A percentile compares a stretch with the other conserved stretches of the same genome.
These are phyloP conservation scores for Euphorbia tirucalli DNA, from an alignment of 345 rosid genomes.

Conservation along the genomic window DNA sequence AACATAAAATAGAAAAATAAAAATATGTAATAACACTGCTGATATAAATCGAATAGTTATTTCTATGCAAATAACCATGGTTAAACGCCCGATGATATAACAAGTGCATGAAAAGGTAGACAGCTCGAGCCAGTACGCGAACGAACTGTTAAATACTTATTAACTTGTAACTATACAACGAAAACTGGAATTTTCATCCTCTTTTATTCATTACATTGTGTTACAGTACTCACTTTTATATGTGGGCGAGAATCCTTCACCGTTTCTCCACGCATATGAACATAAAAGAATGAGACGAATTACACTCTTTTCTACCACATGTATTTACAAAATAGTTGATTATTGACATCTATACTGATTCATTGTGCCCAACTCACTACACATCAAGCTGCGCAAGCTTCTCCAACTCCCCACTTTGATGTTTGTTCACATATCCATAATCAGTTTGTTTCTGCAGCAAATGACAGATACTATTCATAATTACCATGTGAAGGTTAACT, in stretches of 20 bases:
- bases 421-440: slow-evolving; percentile 17
- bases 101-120: no score
- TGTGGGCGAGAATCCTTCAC: slow-evolving; percentile 15
- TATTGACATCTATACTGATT: not conserved
- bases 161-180: not conserved
- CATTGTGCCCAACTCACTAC: slow-evolving; percentile 9
- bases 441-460: slow-evolving; percentile 35
- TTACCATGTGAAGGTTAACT: not conserved
- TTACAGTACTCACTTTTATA: slow-evolving; percentile 6
- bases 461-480: not conserved
- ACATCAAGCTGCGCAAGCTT: slow-evolving; percentile 36
- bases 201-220: slow-evolving; percentile 22
- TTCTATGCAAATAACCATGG: no score
- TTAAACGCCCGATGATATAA: no score
- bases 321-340: slow-evolving; percentile 35
- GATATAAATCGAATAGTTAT: no score
- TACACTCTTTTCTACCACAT: slow-evolving; percentile 19
- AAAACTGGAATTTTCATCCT: slow-evolving; percentile 7
- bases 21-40: no score
- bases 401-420: slow-evolving; percentile 31
- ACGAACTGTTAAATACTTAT: not conserved
- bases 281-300: slow-evolving; percentile 49
- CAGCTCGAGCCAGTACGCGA: not conserved
- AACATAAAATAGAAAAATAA: no score
- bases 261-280: slow-evolving; percentile 29